phyloP scores from a whole-genome alignment of 1,284 basidiomycete species.

The Heterobasidion irregulare region DNA sequence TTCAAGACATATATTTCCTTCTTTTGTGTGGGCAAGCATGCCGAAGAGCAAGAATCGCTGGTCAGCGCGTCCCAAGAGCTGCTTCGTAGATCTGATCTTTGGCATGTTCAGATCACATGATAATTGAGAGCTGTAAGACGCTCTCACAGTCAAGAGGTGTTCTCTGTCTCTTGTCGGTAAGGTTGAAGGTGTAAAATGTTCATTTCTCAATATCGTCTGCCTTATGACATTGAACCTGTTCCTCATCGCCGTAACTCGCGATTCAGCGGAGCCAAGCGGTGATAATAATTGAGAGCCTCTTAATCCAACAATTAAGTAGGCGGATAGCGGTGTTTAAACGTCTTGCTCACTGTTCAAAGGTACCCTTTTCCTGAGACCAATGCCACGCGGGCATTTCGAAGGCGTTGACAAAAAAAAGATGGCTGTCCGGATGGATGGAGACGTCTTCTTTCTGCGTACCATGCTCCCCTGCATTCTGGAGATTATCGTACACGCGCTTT shows the following conservation, averaged over 20 bases:
- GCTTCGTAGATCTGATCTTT: conserved; percentile 92
- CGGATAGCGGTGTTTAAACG: neutral
- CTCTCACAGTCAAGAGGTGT: conserved; percentile 73
- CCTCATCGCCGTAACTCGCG: conserved; percentile 67
- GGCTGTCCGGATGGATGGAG: conserved; percentile 75
- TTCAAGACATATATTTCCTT: conserved; percentile 87
- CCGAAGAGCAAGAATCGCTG: conserved; percentile 92
- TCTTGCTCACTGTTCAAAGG: conserved; percentile 68
- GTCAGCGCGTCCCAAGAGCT: conserved; percentile 86
- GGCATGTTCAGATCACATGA: conserved; percentile 4
- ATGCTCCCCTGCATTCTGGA: conserved; percentile 66
- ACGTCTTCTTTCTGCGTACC: conserved; percentile 48
- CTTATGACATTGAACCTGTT: conserved; percentile 84
- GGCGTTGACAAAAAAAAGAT: conserved; percentile 81
- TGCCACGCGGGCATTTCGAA: conserved; percentile 93
- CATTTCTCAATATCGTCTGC: conserved; percentile 86
- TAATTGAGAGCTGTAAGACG: conserved; percentile 2
- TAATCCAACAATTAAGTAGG: conserved; percentile 6
- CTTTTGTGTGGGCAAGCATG: conserved; percentile 85
- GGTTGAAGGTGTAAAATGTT: conserved; percentile 94
- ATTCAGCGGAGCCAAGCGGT: conserved; percentile 73
- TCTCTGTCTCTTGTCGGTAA: conserved; percentile 80
- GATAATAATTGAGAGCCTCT: conserved; percentile 46
- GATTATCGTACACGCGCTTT: conserved; percentile 72
- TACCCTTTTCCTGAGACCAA: conserved; percentile 79